Conservation (phyloP, 441 rosid species). For the Kokia cookei region DNA sequence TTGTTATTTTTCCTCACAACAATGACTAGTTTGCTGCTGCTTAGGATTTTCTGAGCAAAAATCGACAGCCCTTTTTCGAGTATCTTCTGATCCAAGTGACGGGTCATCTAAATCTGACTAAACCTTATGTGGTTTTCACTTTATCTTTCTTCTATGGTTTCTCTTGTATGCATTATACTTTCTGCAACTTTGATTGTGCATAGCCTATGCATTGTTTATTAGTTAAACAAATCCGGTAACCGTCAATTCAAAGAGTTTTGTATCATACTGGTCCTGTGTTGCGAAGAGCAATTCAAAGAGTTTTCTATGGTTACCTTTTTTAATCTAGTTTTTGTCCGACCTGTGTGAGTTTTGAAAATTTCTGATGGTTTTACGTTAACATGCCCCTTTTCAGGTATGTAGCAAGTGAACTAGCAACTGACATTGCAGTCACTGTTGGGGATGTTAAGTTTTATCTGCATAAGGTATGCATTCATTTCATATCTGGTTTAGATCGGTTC, state of each 20-base stretch:
- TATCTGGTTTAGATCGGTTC: background rate
- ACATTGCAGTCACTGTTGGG: constrained; percentile 45
- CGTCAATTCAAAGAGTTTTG: background rate
- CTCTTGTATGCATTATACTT: no score
- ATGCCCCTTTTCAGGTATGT: constrained; percentile 39
- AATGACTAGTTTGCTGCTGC: no score
- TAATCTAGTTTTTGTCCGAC: background rate
- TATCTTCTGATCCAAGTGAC: no score
- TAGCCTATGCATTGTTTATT: background rate
- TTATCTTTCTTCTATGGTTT: no score
- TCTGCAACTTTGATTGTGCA: background rate
- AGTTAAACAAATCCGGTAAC: background rate
- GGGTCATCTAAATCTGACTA: no score
- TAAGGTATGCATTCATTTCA: constrained; percentile 44
- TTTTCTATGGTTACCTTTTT: background rate
- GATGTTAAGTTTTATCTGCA: constrained; percentile 65
- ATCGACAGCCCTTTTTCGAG: no score
- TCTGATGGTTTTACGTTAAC: background rate
- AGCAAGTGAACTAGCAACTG: constrained; percentile 65
- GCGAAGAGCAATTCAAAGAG: background rate
- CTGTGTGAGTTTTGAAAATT: background rate
- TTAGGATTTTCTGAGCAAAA: no score
- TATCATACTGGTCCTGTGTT: background rate
- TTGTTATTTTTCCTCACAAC: no score
- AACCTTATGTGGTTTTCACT: no score